Percentiles rank a stretch among this genome's conserved stretches.
These are phyloP conservation scores for Pichia sp. DNA, from an alignment of 1,139 yeast genomes.

Conservation along the genomic window DNA sequence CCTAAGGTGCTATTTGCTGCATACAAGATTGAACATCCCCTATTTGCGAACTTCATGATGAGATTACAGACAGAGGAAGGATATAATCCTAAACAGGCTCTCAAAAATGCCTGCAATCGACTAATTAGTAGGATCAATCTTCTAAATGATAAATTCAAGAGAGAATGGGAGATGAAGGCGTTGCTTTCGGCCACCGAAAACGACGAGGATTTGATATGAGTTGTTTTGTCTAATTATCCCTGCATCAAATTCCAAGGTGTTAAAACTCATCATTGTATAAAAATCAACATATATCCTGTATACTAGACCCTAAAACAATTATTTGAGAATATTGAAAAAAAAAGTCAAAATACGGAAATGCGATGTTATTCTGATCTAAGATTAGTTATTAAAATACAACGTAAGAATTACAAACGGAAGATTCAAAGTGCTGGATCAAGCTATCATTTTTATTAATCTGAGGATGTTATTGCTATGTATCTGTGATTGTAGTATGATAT, in stretches of 20 bases:
- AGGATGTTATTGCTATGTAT: not conserved
- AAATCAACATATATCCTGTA: no score
- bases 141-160: slow-evolving; percentile 69
- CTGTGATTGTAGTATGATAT: not conserved
- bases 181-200: slow-evolving; percentile 69
- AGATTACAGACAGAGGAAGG: slow-evolving; percentile 95
- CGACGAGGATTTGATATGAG: slow-evolving; percentile 35
- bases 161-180: slow-evolving; percentile 90
- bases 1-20: slow-evolving; percentile 90
- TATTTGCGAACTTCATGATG: slow-evolving; percentile 89
- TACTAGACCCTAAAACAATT: no score
- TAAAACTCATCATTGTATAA: no score
- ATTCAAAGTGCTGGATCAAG: no score
- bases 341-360: no score
- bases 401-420: not conserved
- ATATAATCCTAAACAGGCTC: slow-evolving; percentile 83
- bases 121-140: slow-evolving; percentile 72
- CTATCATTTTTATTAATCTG: no score
- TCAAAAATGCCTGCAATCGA: slow-evolving; percentile 80
- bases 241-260: no score
- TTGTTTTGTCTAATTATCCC: not conserved
- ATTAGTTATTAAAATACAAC: not conserved
- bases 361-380: no score
- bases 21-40: slow-evolving; percentile 94
- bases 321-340: no score